Base-by-base conservation (phyloP, 1,139 yeast species). In the Yamadazyma spencermartinsiae region DNA sequence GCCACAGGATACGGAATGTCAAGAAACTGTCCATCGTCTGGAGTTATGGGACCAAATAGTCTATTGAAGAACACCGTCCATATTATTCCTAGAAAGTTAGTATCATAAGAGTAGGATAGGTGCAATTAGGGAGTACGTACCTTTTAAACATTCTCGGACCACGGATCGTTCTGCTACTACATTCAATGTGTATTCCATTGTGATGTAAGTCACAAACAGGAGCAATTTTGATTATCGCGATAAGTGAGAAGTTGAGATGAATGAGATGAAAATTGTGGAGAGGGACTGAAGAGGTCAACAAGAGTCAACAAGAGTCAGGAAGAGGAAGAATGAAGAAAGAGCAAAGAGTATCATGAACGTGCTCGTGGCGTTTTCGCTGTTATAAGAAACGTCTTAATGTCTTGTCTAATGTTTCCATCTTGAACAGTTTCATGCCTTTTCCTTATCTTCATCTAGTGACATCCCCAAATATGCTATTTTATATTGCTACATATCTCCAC, bases 21-120 rank as follows among this genome's bases (percentile, higher is more conserved):
- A 20, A 72, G 55, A 45, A 76, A 75, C 36, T 68, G 71, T 34
- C 57, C 60, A 2, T 74, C 72, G 16, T 66, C 57, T 2, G 94
- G 90, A 1, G 64, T 60, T 17, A 84, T 68, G 1, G 83, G 76
- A 0, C 92, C 90, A 56, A 86, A 81, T 23, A 84, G 64, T 33
- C 95, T 62, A 42, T 81, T 80, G 56, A 86, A 86, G 57, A 86
- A 76, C 19, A 86, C 77, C 1, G 86, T 67, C 69, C 86, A 80
- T 42, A 84, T 57, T 26, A 83, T 58, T 3, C 88, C 92, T 68
- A 40, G 14, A 15, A 13, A 11, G 61, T 58, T 53, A 56, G 58
- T 53, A 44, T 12, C 24, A 11, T 10, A 8, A 11, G 26, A 6
- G 9, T 23, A 14, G 15, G 3, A 36, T 19, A 12, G 25, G 10